Evolutionary conservation across 768 basidiomycete species (phyloP).

Genomic region (Hirschioporus abietinus): DNA sequence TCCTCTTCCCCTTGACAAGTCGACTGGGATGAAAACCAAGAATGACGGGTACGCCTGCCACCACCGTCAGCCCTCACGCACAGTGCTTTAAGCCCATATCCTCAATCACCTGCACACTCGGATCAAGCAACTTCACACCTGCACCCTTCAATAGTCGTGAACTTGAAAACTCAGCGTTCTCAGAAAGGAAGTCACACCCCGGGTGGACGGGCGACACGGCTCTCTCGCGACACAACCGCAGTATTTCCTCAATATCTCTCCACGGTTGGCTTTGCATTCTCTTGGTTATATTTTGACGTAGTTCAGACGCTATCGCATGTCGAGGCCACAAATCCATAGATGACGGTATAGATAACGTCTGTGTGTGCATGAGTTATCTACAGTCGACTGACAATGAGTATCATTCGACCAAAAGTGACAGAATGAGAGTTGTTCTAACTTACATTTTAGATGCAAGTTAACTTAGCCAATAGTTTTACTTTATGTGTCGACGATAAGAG

Average conservation of each 20-base stretch:
- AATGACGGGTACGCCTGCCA: conserved; percentile 48
- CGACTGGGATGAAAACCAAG: conserved; percentile 44
- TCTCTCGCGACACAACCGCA: conserved; percentile 36
- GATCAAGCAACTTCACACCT: conserved; percentile 57
- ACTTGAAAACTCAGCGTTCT: conserved; percentile 53
- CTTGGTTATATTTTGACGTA: not conserved
- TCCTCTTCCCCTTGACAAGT: conserved; percentile 38
- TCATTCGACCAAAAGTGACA: too few relatives aligned
- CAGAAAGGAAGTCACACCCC: conserved; percentile 63
- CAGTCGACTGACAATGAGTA: too few relatives aligned
- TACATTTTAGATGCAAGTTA: too few relatives aligned
- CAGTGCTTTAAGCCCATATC: conserved; percentile 61
- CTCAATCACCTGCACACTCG: conserved; percentile 41
- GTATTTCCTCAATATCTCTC: conserved; percentile 49
- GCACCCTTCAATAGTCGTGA: conserved; percentile 38
- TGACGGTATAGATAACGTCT: too few relatives aligned
- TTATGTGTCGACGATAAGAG: too few relatives aligned
- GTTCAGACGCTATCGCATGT: not conserved
- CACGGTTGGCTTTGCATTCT: conserved; percentile 57
- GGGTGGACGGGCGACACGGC: conserved; percentile 52
- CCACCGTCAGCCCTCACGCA: conserved; percentile 39
- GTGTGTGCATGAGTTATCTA: too few relatives aligned
- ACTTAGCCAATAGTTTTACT: too few relatives aligned
- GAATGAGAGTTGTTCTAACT: too few relatives aligned
- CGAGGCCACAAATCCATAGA: too few relatives aligned